Percentiles rank a stretch among this genome's conserved stretches.
phyloP scores from a whole-genome alignment of 768 basidiomycete species.

The Lactarius sanguifluus region DNA sequence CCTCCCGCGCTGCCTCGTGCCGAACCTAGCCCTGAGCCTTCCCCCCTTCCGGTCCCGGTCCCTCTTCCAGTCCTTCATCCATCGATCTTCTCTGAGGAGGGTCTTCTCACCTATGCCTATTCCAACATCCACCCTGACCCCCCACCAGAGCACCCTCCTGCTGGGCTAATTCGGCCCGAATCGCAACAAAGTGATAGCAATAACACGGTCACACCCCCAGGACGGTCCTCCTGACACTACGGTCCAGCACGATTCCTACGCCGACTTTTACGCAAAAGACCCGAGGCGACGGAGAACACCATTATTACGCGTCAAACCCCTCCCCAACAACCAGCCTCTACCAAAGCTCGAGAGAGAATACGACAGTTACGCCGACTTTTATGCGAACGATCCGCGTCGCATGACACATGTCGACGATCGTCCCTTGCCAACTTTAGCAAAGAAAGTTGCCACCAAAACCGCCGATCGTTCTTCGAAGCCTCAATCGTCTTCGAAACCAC shows the following conservation, averaged over 20 bases:
- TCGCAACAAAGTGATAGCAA: conserved; percentile 21
- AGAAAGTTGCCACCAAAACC: conserved; percentile 8
- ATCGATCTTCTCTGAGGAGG: conserved; percentile 21
- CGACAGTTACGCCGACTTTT: conserved; percentile 25
- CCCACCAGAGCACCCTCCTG: conserved; percentile 1
- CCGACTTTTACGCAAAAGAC: conserved; percentile 26
- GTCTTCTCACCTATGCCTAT: conserved; percentile 27
- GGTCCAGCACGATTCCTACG: conserved; percentile 21
- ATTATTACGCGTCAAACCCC: conserved; percentile 17
- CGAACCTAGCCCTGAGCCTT: conserved; percentile 9
- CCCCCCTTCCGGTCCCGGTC: conserved; percentile 21
- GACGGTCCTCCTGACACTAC: conserved; percentile 4
- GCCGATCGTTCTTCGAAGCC: conserved; percentile 11
- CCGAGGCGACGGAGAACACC: conserved; percentile 22
- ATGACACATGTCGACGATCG: conserved; percentile 25
- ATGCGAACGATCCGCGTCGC: conserved; percentile 21
- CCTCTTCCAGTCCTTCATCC: conserved; percentile 25
- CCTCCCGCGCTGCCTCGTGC: conserved; percentile 10
- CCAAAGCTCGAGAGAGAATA: conserved; percentile 25
- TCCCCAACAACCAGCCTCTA: conserved; percentile 19
- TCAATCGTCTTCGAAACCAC: conserved; percentile 19
- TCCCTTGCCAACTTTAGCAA: conserved; percentile 19
- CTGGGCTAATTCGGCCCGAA: conserved; percentile 6
- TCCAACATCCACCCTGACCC: conserved; percentile 17
- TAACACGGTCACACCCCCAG: conserved; percentile 22